Percentiles rank a stretch among this genome's conserved stretches.
These are phyloP conservation scores for Pseudognaphalium luteoalbum DNA, from an alignment of 129 eudicot genomes.

Conservation along the genomic window DNA sequence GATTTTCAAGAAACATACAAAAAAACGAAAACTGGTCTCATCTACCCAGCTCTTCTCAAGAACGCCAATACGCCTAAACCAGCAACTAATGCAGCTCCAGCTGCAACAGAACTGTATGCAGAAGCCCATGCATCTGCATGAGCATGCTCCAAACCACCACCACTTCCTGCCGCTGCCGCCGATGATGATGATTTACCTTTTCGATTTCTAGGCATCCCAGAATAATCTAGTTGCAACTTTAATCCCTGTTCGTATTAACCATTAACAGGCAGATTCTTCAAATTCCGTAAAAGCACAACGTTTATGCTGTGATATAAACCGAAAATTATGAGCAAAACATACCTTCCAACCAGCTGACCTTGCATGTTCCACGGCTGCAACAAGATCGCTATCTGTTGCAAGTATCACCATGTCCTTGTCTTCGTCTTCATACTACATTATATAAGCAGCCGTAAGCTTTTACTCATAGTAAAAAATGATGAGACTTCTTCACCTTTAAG, in stretches of 20 bases:
- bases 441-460: not conserved
- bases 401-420: slow-evolving; percentile 85
- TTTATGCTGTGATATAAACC: not conserved
- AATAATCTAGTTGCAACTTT: slow-evolving; percentile 73
- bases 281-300: not conserved
- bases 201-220: slow-evolving; percentile 50
- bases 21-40: slow-evolving; percentile 1
- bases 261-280: not conserved
- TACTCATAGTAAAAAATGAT: not conserved
- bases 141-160: slow-evolving; percentile 62
- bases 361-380: slow-evolving; percentile 92
- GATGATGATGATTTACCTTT: slow-evolving; percentile 33
- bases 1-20: not conserved
- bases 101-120: slow-evolving; percentile 88
- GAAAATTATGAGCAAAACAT: not conserved
- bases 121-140: slow-evolving; percentile 95
- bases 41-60: slow-evolving; percentile 62
- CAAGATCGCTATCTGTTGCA: slow-evolving; percentile 90
- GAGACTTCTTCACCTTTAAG: not conserved
- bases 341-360: slow-evolving; percentile 90
- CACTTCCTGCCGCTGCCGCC: slow-evolving; percentile 9
- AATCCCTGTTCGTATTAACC: slow-evolving; percentile 60
- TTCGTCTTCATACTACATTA: slow-evolving; percentile 87
- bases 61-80: slow-evolving; percentile 86
- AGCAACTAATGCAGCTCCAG: slow-evolving; percentile 94